Evolutionary conservation across 176 grass and related monocot genomes (phyloP).

Genomic region (Elaeis guineensis): DNA sequence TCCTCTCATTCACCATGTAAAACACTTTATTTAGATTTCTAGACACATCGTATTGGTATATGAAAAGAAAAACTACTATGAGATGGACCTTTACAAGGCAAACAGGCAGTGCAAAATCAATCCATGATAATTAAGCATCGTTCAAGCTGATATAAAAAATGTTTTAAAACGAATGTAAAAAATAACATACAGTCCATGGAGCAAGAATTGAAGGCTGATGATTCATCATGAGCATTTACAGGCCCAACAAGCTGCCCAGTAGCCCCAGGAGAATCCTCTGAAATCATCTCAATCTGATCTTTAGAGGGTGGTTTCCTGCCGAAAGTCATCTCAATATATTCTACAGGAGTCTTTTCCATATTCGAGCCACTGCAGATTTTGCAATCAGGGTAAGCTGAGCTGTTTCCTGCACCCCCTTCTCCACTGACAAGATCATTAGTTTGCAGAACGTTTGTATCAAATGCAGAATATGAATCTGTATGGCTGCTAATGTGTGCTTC

Average conservation of each 20-base stretch:
- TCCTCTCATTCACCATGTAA: too few relatives aligned
- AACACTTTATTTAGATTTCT: too few relatives aligned
- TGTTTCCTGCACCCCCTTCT: neutral
- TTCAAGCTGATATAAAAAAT: too few relatives aligned
- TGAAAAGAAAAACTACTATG: too few relatives aligned
- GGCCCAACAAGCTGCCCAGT: slow-evolving; percentile 1
- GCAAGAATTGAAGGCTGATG: slow-evolving; percentile 3
- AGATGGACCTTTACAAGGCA: too few relatives aligned
- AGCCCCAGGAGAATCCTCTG: slow-evolving; percentile 24
- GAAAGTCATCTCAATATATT: slow-evolving; percentile 47
- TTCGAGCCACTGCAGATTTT: neutral
- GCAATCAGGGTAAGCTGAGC: neutral
- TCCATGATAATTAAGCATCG: too few relatives aligned
- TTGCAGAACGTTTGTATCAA: neutral
- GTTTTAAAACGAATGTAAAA: too few relatives aligned
- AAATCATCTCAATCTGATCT: slow-evolving; percentile 35
- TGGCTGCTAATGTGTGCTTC: slow-evolving; percentile 7
- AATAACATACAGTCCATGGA: too few relatives aligned
- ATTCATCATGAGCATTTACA: neutral
- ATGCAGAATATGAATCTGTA: neutral
- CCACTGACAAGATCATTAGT: neutral
- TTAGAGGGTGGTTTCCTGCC: slow-evolving; percentile 48
- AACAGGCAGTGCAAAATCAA: too few relatives aligned
- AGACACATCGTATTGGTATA: too few relatives aligned
- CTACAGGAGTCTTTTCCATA: neutral